Evolutionary conservation across 495 filamentous ascomycete species (phyloP).

Genomic region (Neurospora sp.): DNA sequence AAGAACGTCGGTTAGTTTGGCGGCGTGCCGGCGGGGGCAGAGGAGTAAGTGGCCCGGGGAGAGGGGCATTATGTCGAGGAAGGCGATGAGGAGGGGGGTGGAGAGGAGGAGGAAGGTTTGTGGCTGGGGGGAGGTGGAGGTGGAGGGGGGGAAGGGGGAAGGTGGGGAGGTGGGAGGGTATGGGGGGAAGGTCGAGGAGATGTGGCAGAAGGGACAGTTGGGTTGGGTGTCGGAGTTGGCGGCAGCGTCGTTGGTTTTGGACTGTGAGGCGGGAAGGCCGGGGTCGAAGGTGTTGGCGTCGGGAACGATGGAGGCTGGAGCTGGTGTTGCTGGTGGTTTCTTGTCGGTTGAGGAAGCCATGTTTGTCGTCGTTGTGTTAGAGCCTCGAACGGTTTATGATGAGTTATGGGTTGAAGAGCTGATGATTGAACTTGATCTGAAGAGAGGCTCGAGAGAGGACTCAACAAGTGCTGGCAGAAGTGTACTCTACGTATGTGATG

Average conservation of each 20-base stretch:
- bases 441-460: background rate
- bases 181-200: conserved; percentile 37
- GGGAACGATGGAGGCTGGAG: background rate
- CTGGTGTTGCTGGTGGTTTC: background rate
- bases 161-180: conserved; percentile 31
- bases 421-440: background rate
- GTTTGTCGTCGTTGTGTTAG: background rate
- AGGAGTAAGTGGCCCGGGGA: conserved; percentile 70
- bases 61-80: conserved; percentile 85
- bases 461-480: background rate
- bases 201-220: conserved; percentile 58
- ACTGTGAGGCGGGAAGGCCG: background rate
- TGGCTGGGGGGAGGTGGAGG: conserved; percentile 24
- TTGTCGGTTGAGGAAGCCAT: background rate
- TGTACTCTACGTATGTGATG: background rate
- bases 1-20: conserved; percentile 58
- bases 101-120: conserved; percentile 62
- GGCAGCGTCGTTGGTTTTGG: background rate
- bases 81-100: conserved; percentile 63
- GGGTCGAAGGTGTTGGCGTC: conserved; percentile 6
- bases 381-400: no score
- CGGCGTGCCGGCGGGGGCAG: conserved; percentile 57
- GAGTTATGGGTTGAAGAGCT: background rate
- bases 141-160: conserved; percentile 20
- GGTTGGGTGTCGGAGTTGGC: background rate